Base-by-base conservation (phyloP, 352 stramenopile genomes). In the Phytophthora fragariae region DNA sequence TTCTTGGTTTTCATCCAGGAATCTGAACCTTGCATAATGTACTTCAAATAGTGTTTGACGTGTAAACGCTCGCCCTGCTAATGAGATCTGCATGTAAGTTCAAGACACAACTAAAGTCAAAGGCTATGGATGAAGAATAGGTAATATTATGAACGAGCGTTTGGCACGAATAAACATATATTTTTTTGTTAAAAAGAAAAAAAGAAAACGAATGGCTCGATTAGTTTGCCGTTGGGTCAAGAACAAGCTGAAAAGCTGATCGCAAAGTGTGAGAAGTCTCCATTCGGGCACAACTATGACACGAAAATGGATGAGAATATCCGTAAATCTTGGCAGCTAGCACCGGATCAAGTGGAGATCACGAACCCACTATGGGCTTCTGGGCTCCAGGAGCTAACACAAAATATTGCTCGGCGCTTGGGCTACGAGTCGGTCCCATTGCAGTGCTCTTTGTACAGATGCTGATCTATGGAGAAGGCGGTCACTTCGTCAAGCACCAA, bases 391-490 rank as follows among this genome's bases (percentile, higher is more conserved):
- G 56, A 62, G 11, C 19, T 62, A 12, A 62, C 33, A 3, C 47
- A 62, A 19, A 10, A 49, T 11, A 57, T 71, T 21, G 55, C 27
- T 2, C 4, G 41, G 4, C 64, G 64, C 29, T 12, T 70, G 15
- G 63, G 41, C n/a, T 70, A 70, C 44, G 57, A 76, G 0, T 57
- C 63, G 1, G 29, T 77, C 24, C 53, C 54, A 12, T 29, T 74
- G 7, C 11, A 53, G 1, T 73, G 76, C 21, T n/a, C 52, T 5
- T 46, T 75, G 39, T 84, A 88, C 78, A 88, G 62, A n/a, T 89
- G 33, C 53, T 89, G 14, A 57, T 90, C 15, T 88, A 88, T 14
- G 82, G 75, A 47, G 14, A 75, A 56, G 79, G 70, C 44, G 71
- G 80, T 15, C 41, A 84, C 47, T 89, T 85, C 59, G 39, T 71